phyloP scores from a whole-genome alignment of 768 basidiomycete species.

The Goffeauzyma gilvescens region DNA sequence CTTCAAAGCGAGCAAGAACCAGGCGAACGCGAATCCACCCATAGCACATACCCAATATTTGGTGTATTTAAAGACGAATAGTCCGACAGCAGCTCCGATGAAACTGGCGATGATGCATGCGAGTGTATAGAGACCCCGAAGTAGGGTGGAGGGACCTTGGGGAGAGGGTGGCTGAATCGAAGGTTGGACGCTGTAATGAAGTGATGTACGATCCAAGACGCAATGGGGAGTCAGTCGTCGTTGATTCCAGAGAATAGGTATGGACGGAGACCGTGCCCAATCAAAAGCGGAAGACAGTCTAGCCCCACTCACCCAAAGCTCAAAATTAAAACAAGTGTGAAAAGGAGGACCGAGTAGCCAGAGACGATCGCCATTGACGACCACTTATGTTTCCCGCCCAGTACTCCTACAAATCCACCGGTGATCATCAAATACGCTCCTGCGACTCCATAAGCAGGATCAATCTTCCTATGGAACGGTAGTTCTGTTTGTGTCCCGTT shows the following conservation, averaged over 20 bases:
- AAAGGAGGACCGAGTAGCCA: conserved; percentile 69
- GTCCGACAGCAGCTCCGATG: conserved; percentile 63
- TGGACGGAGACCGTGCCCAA: too few relatives aligned
- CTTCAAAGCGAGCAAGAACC: conserved; percentile 72
- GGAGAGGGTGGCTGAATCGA: conserved; percentile 37
- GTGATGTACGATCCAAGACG: too few relatives aligned
- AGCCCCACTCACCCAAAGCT: conserved; percentile 23
- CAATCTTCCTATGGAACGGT: conserved; percentile 47
- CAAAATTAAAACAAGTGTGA: conserved; percentile 62
- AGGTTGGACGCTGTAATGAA: conserved; percentile 64
- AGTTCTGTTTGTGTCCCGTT: conserved; percentile 23
- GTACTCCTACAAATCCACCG: conserved; percentile 71
- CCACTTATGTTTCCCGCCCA: conserved; percentile 94
- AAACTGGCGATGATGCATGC: conserved; percentile 60
- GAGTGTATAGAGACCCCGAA: conserved; percentile 79
- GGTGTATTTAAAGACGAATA: conserved; percentile 83
- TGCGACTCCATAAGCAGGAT: conserved; percentile 74
- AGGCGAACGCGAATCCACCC: conserved; percentile 68
- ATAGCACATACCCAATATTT: conserved; percentile 53
- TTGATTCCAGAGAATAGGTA: too few relatives aligned
- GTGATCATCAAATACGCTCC: conserved; percentile 75
- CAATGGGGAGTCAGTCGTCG: too few relatives aligned
- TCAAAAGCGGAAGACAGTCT: too few relatives aligned
- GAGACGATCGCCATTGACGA: conserved; percentile 84
- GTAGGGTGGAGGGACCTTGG: conserved; percentile 51